Evolutionary conservation across 352 stramenopile genomes (phyloP).

Genomic region (Pythium dissimile): DNA sequence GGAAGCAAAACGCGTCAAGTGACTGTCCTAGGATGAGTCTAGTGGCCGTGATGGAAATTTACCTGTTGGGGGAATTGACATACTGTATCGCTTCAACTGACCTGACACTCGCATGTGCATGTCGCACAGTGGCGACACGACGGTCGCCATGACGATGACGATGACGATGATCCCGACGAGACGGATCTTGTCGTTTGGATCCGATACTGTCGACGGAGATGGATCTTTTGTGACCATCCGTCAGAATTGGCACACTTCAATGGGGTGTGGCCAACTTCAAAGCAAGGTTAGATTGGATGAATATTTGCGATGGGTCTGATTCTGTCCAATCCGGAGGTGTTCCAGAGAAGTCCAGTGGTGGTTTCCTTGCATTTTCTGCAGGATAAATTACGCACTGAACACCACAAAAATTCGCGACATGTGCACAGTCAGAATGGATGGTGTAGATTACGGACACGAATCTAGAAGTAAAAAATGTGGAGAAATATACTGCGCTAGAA

Average conservation of each 20-base stretch:
- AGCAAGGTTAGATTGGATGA: not conserved
- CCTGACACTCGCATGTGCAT: not conserved
- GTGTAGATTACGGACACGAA: slow-evolving; percentile 5
- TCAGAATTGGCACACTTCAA: too few species aligned
- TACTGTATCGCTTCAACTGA: too few species aligned
- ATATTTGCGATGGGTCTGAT: not conserved
- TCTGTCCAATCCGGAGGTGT: slow-evolving; percentile 6
- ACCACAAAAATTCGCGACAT: not conserved
- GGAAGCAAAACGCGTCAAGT: too few species aligned
- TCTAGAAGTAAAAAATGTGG: not conserved
- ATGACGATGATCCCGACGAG: too few species aligned
- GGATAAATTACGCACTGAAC: slow-evolving; percentile 18
- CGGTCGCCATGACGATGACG: too few species aligned
- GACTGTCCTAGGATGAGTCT: too few species aligned
- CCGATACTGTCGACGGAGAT: too few species aligned
- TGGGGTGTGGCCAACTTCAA: not conserved
- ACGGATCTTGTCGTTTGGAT: too few species aligned
- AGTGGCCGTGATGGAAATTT: too few species aligned
- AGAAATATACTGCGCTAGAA: not conserved
- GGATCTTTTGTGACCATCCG: too few species aligned
- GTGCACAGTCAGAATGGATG: too few species aligned
- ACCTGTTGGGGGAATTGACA: too few species aligned
- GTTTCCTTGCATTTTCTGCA: slow-evolving; percentile 20
- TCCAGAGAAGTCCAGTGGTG: not conserved
- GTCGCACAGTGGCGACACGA: not conserved